Base-by-base conservation (phyloP, 352 stramenopile genomes). In the Plasmopara viticola region DNA sequence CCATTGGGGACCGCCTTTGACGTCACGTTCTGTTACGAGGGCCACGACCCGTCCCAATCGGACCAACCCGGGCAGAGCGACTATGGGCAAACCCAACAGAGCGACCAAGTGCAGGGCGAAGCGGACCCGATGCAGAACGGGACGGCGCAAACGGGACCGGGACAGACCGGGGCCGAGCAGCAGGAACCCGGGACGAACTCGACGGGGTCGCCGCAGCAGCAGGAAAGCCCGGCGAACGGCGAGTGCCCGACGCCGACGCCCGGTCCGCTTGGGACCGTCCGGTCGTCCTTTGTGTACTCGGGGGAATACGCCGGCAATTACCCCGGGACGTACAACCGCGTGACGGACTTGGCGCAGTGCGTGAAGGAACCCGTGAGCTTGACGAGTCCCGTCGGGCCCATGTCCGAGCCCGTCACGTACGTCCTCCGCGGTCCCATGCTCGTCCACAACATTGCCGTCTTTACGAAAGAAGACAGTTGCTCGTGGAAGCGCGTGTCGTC, bases 381-480 rank as follows among this genome's bases (percentile, higher is more conserved):
- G 7, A 56, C 80, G 34, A 84, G 48, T 48, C 70, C 72, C 9
- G 68, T 88, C 8, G 74, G 77, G 10, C 78, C 74, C 10, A 47
- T 89, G 48, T 74, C 55, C 6, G 80, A 88, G 53, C 69, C 84
- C 29, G 68, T 84, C 30, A 71, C 66, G 5, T 60, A 88, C 52
- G 62, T 87, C 15, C 87, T 86, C 56, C 80, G 77, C 51, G 80
- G 74, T 0, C 75, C 77, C 0, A 66, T 74, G 58, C 43, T 79
- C 44, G 82, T 90, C 38, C 62, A 67, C 42, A 72, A 85, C 58
- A 86, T 88, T 41, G 71, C 71, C 0, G 73, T 90, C 30, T 90
- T 64, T 53, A 58, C 60, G 5, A 59, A 62, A 12, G 15, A 28
- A 9, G 47, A 37, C 10, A 71, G 69, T 5, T 60, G 43, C 28